Evolutionary conservation across 2,329 filamentous ascomycete species (phyloP).

Genomic region (Pseudogymnoascus sp.): DNA sequence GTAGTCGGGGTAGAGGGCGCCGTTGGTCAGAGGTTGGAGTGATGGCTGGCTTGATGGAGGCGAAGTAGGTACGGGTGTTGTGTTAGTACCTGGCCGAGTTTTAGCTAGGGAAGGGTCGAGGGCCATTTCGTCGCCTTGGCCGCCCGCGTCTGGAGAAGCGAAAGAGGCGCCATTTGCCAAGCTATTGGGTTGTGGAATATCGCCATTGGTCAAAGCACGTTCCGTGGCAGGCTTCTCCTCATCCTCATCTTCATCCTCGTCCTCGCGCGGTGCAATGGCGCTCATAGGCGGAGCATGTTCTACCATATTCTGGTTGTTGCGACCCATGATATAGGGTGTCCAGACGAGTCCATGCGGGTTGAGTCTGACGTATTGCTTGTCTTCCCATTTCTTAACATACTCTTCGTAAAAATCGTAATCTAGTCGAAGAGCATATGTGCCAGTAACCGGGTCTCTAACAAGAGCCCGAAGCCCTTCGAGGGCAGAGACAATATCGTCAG

Average conservation of each 20-base stretch:
- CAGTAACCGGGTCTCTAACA: constrained; percentile 81
- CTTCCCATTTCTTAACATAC: constrained; percentile 83
- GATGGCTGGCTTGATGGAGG: neutral
- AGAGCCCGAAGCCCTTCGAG: constrained; percentile 84
- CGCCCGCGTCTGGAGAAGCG: neutral
- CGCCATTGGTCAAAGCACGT: constrained; percentile 16
- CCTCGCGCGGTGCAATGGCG: constrained; percentile 80
- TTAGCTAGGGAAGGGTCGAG: neutral
- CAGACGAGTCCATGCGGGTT: constrained; percentile 76
- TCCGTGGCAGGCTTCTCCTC: constrained; percentile 12
- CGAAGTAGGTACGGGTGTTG: neutral
- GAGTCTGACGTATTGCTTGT: constrained; percentile 79
- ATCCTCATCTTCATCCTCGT: constrained; percentile 41
- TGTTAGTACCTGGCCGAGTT: neutral
- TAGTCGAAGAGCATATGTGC: constrained; percentile 80
- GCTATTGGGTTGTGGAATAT: neutral
- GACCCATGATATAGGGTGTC: constrained; percentile 96
- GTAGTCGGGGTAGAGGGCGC: neutral
- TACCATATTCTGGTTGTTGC: constrained; percentile 72
- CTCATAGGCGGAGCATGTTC: constrained; percentile 75
- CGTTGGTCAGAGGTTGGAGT: constrained; percentile 6
- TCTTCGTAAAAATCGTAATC: constrained; percentile 79
- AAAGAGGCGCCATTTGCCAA: constrained; percentile 4
- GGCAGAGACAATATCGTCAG: constrained; percentile 91
- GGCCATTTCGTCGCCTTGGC: neutral